Percentiles rank a stretch among this genome's conserved stretches.
phyloP scores from a whole-genome alignment of 2,329 filamentous ascomycete species.

The Fonsecaea pugnacius region DNA sequence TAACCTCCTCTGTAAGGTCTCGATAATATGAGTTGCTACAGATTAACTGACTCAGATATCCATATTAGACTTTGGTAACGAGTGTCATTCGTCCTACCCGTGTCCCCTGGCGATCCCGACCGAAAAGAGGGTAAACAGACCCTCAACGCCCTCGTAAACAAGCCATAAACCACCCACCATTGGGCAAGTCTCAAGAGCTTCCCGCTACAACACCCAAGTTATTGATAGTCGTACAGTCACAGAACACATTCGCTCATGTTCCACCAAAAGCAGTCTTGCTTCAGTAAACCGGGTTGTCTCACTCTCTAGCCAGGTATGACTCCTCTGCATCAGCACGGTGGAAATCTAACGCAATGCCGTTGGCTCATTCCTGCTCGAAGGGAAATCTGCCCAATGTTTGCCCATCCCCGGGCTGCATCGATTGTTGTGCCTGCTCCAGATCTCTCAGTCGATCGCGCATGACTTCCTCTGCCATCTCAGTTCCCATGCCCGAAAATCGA shows the following conservation, averaged over 20 bases:
- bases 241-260: not conserved
- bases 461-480: slow-evolving; percentile 68
- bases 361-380: slow-evolving; percentile 36
- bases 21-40: not conserved
- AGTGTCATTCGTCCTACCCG: not conserved
- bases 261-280: not conserved
- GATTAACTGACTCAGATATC: not conserved
- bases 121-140: not conserved
- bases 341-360: not conserved
- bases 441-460: slow-evolving; percentile 64
- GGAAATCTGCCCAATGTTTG: slow-evolving; percentile 37
- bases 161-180: not conserved
- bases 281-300: not conserved
- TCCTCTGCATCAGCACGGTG: not conserved
- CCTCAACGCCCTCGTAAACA: not conserved
- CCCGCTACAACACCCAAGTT: not conserved
- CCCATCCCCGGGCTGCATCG: slow-evolving; percentile 22
- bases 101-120: not conserved
- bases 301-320: not conserved
- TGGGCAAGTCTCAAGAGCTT: not conserved
- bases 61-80: not conserved
- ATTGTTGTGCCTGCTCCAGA: slow-evolving; percentile 46
- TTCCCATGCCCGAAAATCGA: slow-evolving; percentile 39
- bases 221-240: slow-evolving; percentile 11
- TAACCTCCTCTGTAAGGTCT: not conserved